Conservation (phyloP, 108 stramenopile species). For the Pinguiococcus pyrenoidosus region DNA sequence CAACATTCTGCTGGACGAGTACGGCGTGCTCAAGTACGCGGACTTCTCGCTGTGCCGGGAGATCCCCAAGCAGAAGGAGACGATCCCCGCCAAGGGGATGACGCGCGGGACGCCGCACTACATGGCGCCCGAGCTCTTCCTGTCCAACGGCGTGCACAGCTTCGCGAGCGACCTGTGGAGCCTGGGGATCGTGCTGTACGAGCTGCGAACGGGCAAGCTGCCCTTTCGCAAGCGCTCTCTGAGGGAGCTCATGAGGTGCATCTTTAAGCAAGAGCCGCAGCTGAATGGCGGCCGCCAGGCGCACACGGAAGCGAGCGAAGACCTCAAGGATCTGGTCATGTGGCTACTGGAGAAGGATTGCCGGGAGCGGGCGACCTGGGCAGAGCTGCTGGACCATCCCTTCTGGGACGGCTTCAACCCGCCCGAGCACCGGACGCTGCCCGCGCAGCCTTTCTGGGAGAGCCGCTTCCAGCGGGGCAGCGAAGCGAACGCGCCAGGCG, state of each 20-base stretch:
- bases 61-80: slow-evolving; percentile 7
- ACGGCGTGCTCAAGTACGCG: slow-evolving; percentile 40
- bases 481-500: too few relatives aligned
- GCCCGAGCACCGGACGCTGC: slow-evolving; percentile 15
- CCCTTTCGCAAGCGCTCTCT: slow-evolving; percentile 2
- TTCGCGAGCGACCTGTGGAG: slow-evolving; percentile 38
- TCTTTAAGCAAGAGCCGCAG: slow-evolving; percentile 9
- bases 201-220: slow-evolving; percentile 7
- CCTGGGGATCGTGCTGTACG: slow-evolving; percentile 21
- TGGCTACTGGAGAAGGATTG: slow-evolving; percentile 27
- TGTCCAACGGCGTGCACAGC: slow-evolving; percentile 20
- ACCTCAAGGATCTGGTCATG: slow-evolving; percentile 24
- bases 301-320: slow-evolving; percentile 2
- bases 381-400: slow-evolving; percentile 22
- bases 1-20: slow-evolving; percentile 46
- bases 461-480: too few relatives aligned
- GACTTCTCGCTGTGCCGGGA: slow-evolving; percentile 29
- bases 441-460: slow-evolving; percentile 18
- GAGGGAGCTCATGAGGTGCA: slow-evolving; percentile 1
- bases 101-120: slow-evolving; percentile 22
- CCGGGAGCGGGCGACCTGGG: slow-evolving; percentile 21
- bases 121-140: slow-evolving; percentile 44
- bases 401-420: slow-evolving; percentile 31
- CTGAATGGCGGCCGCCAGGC: slow-evolving; percentile 17
- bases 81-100: background rate